Evolutionary conservation across 495 filamentous ascomycete genomes (phyloP), one percentile per base, ranked within the genome.

Genomic region (Penicillium subrubescens): DNA sequence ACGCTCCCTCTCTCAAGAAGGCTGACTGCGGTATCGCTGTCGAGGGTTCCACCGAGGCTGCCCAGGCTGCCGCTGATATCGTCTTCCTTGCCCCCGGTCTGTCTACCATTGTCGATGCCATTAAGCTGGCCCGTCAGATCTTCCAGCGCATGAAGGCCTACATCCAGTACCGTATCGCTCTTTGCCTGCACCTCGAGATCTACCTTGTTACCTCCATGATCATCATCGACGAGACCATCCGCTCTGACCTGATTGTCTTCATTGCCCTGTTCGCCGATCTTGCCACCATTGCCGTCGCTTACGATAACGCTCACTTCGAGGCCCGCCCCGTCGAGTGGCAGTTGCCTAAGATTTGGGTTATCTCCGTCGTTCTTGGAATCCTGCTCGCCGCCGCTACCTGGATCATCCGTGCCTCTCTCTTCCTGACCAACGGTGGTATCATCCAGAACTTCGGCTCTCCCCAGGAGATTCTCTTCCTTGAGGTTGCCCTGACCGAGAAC

Each of bases 81-180:
- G 89, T 91, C 73, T 91, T 91, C 86, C 88, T 91, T 69, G 89
- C 89, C 57, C 89, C 88, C 54, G 89, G 89, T 88, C 87, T 91
- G 46, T 84, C 80, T 80, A 91, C 89, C 67, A 91, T 91, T 55
- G 89, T 91, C 73, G 83, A 88, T 76, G 88, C 89, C 65, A 91
- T 91, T 82, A 91, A 91, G 83, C 88, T 89, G 68, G 87, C 89
- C 67, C 88, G 89, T 71, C 86, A 91, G 77, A 91, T 91, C 72
- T 91, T 91, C 87, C 89, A 91, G 82, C 89, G 89, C 70, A 91
- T 91, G 89, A 91, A 91, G 85, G 85, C 88, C 39, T 91, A 91
- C 73, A 90, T 91, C 65, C 88, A 91, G 76, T 91, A 91, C 81
- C 89, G 89, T 86, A 91, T 91, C 71, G 89, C 89, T 61, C 86